These are phyloP conservation scores for Tricholoma saponaceum DNA, from an alignment of 768 basidiomycete genomes.

Conservation along the genomic window DNA sequence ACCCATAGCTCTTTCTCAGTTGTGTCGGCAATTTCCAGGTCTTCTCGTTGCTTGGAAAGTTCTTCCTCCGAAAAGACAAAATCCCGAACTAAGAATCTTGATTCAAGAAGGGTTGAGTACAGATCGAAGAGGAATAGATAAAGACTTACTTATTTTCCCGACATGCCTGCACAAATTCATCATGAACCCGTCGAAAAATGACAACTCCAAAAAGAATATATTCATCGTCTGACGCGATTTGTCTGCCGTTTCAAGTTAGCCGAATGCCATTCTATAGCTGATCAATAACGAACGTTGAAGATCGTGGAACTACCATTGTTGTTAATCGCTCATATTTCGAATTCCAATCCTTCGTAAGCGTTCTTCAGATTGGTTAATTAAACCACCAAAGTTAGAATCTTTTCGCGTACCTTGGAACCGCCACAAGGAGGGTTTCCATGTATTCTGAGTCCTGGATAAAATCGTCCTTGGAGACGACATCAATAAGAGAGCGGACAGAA, in stretches of 20 bases:
- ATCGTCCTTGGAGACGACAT: constrained; percentile 78
- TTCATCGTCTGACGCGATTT: constrained; percentile 83
- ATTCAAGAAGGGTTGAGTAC: constrained; percentile 1
- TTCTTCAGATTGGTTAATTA: constrained; percentile 44
- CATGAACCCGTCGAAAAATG: constrained; percentile 86
- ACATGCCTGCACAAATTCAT: constrained; percentile 91
- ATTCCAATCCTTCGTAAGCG: constrained; percentile 82
- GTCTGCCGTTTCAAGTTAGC: constrained; percentile 34
- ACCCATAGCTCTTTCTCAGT: constrained; percentile 99
- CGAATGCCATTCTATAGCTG: constrained; percentile 2
- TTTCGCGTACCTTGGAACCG: constrained; percentile 80
- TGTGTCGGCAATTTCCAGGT: constrained; percentile 70
- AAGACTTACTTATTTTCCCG: constrained; percentile 83
- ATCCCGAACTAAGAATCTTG: constrained; percentile 91
- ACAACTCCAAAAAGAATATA: constrained; percentile 83
- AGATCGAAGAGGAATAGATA: neutral
- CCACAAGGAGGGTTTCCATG: constrained; percentile 87
- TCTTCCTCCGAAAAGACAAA: constrained; percentile 86
- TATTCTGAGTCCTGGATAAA: constrained; percentile 90
- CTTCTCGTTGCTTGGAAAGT: constrained; percentile 74
- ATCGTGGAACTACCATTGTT: constrained; percentile 90
- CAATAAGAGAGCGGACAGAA: constrained; percentile 83
- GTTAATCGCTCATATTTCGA: constrained; percentile 84
- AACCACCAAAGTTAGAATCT: constrained; percentile 10
- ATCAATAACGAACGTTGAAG: constrained; percentile 54